Conservation (phyloP, 1,284 basidiomycete genomes). For the Irpex sp. region DNA sequence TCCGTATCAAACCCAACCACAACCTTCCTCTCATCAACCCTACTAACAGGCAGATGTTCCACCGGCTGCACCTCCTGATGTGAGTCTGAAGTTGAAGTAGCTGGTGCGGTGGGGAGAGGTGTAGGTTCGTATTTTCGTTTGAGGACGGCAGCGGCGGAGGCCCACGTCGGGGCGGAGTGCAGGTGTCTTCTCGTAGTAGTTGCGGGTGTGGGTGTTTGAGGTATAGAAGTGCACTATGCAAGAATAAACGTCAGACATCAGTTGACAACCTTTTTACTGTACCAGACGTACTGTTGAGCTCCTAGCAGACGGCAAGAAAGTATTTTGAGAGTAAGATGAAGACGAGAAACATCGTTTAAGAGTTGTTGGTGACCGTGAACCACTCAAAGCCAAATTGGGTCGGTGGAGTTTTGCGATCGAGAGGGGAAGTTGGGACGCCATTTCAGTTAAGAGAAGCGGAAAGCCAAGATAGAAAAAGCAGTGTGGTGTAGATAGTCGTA, state of each 20-base stretch:
- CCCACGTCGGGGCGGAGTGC: constrained; percentile 1
- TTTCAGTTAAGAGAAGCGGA: neutral
- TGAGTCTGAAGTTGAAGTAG: neutral
- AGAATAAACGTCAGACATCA: neutral
- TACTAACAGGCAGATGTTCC: constrained; percentile 51
- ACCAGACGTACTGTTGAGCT: neutral
- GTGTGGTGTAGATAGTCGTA: neutral
- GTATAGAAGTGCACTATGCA: neutral
- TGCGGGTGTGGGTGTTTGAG: neutral
- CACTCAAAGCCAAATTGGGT: neutral
- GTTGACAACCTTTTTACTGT: neutral
- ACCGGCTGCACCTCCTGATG: neutral
- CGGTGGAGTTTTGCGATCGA: neutral
- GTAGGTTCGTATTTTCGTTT: constrained; percentile 2
- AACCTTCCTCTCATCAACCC: constrained; percentile 54
- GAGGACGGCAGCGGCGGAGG: constrained; percentile 11
- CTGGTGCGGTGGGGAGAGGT: neutral
- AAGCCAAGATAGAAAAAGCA: too few species aligned
- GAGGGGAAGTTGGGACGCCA: neutral
- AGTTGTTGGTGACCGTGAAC: neutral
- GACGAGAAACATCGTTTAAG: neutral
- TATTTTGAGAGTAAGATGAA: neutral
- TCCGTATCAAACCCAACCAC: constrained; percentile 65
- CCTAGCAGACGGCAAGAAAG: neutral
- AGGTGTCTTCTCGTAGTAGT: neutral